These are phyloP conservation scores for Solanum aculeatissimum DNA, from an alignment of 305 asterid species.

Conservation along the genomic window DNA sequence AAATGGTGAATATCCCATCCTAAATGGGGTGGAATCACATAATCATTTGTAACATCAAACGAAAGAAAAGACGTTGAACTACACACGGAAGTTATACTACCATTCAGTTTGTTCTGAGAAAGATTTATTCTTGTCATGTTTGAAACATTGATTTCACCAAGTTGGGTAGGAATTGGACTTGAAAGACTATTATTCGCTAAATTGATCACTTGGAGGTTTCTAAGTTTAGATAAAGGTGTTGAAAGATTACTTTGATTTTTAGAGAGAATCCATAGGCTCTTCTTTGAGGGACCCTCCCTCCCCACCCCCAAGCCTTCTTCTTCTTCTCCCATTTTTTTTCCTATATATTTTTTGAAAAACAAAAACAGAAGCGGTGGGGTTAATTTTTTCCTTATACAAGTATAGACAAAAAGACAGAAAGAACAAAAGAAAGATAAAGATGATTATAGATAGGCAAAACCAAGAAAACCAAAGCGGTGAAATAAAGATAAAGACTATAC, in stretches of 20 bases:
- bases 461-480: no score
- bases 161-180: no score
- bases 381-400: background rate
- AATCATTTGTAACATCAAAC: conserved; percentile 61
- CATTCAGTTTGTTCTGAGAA: conserved; percentile 55
- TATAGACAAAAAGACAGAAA: no score
- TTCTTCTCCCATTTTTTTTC: background rate
- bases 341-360: no score
- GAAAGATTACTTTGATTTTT: conserved; percentile 39
- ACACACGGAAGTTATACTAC: conserved; percentile 69
- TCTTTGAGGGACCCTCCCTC: background rate
- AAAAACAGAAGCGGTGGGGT: background rate
- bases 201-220: conserved; percentile 19
- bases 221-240: conserved; percentile 20
- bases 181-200: no score
- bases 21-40: conserved; percentile 49
- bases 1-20: conserved; percentile 43
- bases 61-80: conserved; percentile 50
- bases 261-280: conserved; percentile 34
- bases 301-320: background rate
- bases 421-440: background rate
- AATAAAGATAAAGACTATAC: no score
- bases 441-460: no score
- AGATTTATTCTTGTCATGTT: conserved; percentile 79
- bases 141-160: conserved; percentile 13